These are phyloP conservation scores for Chaetomium olivaceum DNA, from an alignment of 2,329 filamentous ascomycete species.

Conservation along the genomic window DNA sequence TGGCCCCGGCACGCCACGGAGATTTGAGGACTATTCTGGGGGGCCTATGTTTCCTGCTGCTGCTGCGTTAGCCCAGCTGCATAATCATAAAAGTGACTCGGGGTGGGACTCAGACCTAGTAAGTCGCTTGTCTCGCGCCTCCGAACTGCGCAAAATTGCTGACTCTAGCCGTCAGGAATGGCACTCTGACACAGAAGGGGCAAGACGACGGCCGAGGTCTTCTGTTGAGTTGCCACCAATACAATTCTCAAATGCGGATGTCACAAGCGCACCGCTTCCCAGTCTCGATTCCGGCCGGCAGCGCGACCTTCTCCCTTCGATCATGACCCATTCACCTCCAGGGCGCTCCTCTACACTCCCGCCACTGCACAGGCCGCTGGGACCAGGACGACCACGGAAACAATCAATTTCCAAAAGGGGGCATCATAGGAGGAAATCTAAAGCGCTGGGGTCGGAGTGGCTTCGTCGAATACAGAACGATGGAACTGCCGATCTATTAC, in stretches of 20 bases:
- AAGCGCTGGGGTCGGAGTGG: conserved; percentile 68
- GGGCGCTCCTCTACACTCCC: conserved; percentile 86
- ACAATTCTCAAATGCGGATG: conserved; percentile 56
- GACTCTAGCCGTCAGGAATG: conserved; percentile 56
- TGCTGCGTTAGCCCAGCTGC: conserved; percentile 81
- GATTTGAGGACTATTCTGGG: conserved; percentile 68
- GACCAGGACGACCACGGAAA: conserved; percentile 74
- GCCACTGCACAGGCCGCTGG: conserved; percentile 73
- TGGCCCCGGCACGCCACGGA: conserved; percentile 67
- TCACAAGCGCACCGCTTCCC: conserved; percentile 74
- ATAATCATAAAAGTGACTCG: conserved; percentile 70
- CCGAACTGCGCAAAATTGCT: conserved; percentile 10
- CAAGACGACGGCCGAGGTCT: conserved; percentile 62
- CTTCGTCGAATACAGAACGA: conserved; percentile 60
- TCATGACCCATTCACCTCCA: conserved; percentile 77
- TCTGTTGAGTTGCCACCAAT: conserved; percentile 74
- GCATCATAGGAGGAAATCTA: conserved; percentile 78
- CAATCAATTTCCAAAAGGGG: conserved; percentile 81
- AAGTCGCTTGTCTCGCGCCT: conserved; percentile 41
- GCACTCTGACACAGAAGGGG: conserved; percentile 69
- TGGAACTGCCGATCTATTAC: conserved; percentile 56
- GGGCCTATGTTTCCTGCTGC: conserved; percentile 70
- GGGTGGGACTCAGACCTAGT: conserved; percentile 80
- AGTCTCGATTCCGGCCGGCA: conserved; percentile 61
- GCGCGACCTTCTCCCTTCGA: conserved; percentile 78